Evolutionary conservation across 345 rosid genomes (phyloP), one percentile per base, ranked within the genome.

Genomic region (Boechera stricta): DNA sequence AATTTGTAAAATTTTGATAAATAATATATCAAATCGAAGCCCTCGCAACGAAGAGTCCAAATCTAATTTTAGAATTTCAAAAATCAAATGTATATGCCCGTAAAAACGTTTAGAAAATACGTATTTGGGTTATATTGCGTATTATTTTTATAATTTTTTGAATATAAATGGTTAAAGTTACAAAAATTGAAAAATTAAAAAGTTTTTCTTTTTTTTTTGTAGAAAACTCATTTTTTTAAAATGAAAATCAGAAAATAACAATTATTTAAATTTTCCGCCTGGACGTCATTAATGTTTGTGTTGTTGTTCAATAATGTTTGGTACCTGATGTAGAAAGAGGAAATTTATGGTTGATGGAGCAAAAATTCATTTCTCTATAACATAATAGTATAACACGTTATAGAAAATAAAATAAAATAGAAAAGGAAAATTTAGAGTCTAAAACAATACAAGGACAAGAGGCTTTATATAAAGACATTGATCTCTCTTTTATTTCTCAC

Each of bases 391-490:
- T 35, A 21, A 12, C 21, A 67, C 42, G 7, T 42, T 61, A 12
- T 26, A 31, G 0, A 75, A 18, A 28, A 38, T 65, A 21, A 13
- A 59, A 21, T 8, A 24, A 47, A 12, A 24, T 0, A 54, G 13
- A 47, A 18, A 16, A 38, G 5, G 16, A 56, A 28, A 6, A 41
- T 28, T 41, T 26, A 61, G n/a, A 61, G 21, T 28, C 49, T 5
- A 38, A 67, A 59, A 73, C 42, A 76, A 61, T 16, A 52, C 48
- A 60, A 65, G 54, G 11, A 49, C 11, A 16, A 7, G 54, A 49
- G 28, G 54, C 54, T 58, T 67, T 83, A 83, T 85, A 80, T 73
- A 83, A 77, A 81, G 84, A 45, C 80, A 71, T 70, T 58, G 26
- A 60, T 64, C 77, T 79, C 73, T 70, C 67, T 64, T 18, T 42